Evolutionary conservation across 129 eudicot genomes (phyloP), one percentile per base, ranked within the genome.

Genomic region (Helichrysum umbraculigerum): DNA sequence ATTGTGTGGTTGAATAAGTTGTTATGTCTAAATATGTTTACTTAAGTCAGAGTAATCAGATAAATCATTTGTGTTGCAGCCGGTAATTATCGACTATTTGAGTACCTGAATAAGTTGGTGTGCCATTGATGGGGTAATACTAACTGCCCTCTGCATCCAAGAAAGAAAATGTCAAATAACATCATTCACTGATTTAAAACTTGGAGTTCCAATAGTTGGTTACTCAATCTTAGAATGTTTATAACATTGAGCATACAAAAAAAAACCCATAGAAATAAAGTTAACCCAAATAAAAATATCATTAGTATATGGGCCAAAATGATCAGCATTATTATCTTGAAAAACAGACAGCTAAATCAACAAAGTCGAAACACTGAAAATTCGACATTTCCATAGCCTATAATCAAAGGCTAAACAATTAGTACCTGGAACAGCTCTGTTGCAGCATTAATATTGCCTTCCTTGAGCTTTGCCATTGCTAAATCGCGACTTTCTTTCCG

Each of bases 51-150:
- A 21, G 21, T 47, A 68, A 25, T 14, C 44, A 15, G 69, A 33
- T 70, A 64, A 25, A 64, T 12, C 15, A 33, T 5, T 64, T 30
- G 5, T 64, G 69, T 30, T 64, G 21, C 69, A 64, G 5, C 20
- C 4, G 22, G 7, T 61, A 17, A 7, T 11, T 30, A 64, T 15
- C 0, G 17, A 51, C 17, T 20, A 66, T 0, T 70, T 19, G 8
- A 19, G 66, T 87, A 92, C 98, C 96, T 88, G 89, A 71, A 90
- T 88, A 71, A 92, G 86, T 79, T 89, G 90, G 73, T 89, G 93
- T 71, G 96, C 98, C 96, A 90, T 92, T 21, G 82, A 61, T 52
- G 98, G 90, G 50, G 98, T 89, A 70, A 92, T 81, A 73, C 87
- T 92, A 79, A 88, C 88, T 41, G 96, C 96, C 79, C 92, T 89